phyloP scores from a whole-genome alignment of 2,329 filamentous ascomycete species.

The Penicillium oxalicum region DNA sequence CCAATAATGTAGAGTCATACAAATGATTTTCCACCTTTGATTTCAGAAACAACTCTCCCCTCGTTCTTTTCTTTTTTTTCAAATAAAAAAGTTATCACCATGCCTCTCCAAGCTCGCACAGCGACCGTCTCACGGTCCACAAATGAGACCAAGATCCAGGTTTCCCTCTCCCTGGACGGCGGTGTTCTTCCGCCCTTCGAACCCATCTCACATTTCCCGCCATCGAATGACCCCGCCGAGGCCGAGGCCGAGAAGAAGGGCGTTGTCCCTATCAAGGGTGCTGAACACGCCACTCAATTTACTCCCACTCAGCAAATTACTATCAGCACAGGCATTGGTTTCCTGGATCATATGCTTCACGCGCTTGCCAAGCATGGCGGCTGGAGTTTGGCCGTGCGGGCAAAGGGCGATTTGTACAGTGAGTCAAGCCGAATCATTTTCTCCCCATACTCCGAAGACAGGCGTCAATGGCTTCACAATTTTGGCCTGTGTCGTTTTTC shows the following conservation, averaged over 20 bases:
- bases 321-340: constrained; percentile 90
- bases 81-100: constrained; percentile 7
- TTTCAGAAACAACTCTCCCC: no score
- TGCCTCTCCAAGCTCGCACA: constrained; percentile 56
- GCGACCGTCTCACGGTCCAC: constrained; percentile 80
- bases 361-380: constrained; percentile 92
- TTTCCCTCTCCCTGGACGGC: constrained; percentile 89
- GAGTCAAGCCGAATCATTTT: constrained; percentile 30
- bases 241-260: constrained; percentile 46
- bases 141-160: constrained; percentile 95
- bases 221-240: constrained; percentile 52
- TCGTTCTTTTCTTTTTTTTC: no score
- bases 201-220: constrained; percentile 51
- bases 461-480: no score
- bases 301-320: constrained; percentile 80
- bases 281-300: constrained; percentile 74
- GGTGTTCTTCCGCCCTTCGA: constrained; percentile 52
- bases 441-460: no score
- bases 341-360: constrained; percentile 98
- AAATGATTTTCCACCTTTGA: no score
- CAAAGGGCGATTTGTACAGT: constrained; percentile 89
- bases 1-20: no score
- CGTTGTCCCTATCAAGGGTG: constrained; percentile 39
- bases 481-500: no score
- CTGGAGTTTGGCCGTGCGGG: constrained; percentile 80